A percentile compares a stretch with the other conserved stretches of the same genome.
These are phyloP conservation scores for Wickerhamomyces ciferrii DNA, from an alignment of 805 yeast species.

Conservation along the genomic window DNA sequence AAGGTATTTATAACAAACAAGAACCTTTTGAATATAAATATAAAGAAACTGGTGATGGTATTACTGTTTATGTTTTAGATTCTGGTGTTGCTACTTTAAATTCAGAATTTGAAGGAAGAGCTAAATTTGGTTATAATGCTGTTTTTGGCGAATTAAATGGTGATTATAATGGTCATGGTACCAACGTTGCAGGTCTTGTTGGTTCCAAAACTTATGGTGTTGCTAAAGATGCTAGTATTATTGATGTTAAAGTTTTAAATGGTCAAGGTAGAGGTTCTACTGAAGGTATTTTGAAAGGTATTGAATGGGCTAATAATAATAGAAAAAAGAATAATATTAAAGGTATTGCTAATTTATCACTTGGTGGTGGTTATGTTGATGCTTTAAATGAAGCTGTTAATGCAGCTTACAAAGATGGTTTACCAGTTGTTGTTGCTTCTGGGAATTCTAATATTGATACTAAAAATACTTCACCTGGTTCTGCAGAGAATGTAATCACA, in stretches of 20 bases:
- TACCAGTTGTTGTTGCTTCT: slow-evolving; percentile 70
- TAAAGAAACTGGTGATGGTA: slow-evolving; percentile 46
- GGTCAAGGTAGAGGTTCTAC: slow-evolving; percentile 60
- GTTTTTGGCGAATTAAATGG: slow-evolving; percentile 54
- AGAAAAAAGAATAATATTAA: slow-evolving; percentile 29
- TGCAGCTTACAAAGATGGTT: slow-evolving; percentile 65
- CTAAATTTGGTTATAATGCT: slow-evolving; percentile 49
- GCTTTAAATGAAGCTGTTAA: slow-evolving; percentile 66
- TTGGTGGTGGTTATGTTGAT: slow-evolving; percentile 62
- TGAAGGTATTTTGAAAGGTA: slow-evolving; percentile 52
- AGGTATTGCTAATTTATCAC: slow-evolving; percentile 62
- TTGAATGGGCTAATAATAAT: slow-evolving; percentile 61
- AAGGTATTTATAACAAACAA: slow-evolving; percentile 4
- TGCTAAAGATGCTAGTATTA: slow-evolving; percentile 59
- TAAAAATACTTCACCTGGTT: slow-evolving; percentile 74
- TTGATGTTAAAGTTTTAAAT: slow-evolving; percentile 74
- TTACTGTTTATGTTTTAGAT: slow-evolving; percentile 71
- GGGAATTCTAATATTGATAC: slow-evolving; percentile 76
- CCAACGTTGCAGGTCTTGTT: slow-evolving; percentile 82
- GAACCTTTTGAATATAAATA: slow-evolving; percentile 35
- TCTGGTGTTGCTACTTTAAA: slow-evolving; percentile 60
- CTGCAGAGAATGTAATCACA: slow-evolving; percentile 58
- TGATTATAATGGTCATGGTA: slow-evolving; percentile 80
- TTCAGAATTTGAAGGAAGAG: slow-evolving; percentile 56
- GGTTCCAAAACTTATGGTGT: slow-evolving; percentile 76